Base-by-base conservation (phyloP, 2,329 filamentous ascomycete genomes). In the Blumeria graminis region DNA sequence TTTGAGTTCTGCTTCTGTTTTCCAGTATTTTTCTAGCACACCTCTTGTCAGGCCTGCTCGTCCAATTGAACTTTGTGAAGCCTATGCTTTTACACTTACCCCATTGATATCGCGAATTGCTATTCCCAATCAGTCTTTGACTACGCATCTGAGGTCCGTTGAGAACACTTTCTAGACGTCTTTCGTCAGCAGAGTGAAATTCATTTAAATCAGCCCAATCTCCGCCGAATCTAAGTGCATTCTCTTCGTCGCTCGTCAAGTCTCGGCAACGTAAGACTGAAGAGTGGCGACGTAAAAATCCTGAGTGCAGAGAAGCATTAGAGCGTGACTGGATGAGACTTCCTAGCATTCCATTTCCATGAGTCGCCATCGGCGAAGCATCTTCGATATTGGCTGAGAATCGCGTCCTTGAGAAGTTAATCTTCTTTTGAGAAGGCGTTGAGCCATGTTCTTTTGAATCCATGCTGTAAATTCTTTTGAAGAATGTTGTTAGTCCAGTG, bases 121-220 rank as follows among this genome's bases (percentile, higher is more conserved):
- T 86, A 63, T 86, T 86, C 45, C 90, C 90, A 67, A 95, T 94
- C 63, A 96, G 74, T 56, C 86, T 77, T 76, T 88, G 84, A 65
- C 83, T 88, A 60, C 86, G 76, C 75, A 88, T 83, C 67, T 85
- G 79, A 2, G 82, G 80, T n/a, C 76, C 77, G 63, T 45, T 6
- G 6, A 83, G 74, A 58, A 82, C 71, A 59, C 74, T 72, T 57
- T 70, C 77, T 55, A 81, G 67, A 22, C 78, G 76, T 35, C 75
- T 75, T 67, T 81, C 78, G 56, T 81, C 76, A 33, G 58, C 61
- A 16, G 59, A 58, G 13, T 58, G 56, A 39, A 61, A 61, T 13
- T 65, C 63, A 34, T 61, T 58, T n/a, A 57, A 16, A 22, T 56
- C 41, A 5, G 58, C 52, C 22, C 58, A 58, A 3, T 33, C 43